Conservation (phyloP, 2,329 filamentous ascomycete species). For the Arthrobotrys conoides region DNA sequence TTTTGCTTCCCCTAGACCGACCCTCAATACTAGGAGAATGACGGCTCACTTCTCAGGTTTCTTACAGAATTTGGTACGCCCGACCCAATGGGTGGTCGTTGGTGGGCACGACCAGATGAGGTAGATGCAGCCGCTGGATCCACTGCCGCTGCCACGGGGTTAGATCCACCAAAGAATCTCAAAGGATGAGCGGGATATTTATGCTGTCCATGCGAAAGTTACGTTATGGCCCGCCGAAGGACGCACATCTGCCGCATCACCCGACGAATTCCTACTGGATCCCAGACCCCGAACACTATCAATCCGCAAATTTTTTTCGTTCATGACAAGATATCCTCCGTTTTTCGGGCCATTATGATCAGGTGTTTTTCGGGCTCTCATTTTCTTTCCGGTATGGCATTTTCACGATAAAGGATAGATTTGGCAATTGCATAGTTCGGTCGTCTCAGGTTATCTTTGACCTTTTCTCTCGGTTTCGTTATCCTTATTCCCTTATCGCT, state of each 20-base stretch:
- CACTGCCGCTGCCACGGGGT: slow-evolving; percentile 22
- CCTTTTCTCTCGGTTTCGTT: slow-evolving; percentile 37
- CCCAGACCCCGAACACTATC: slow-evolving; percentile 29
- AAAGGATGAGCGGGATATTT: slow-evolving; percentile 24
- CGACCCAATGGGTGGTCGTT: slow-evolving; percentile 61
- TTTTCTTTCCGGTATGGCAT: slow-evolving; percentile 9
- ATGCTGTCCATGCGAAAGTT: slow-evolving; percentile 22
- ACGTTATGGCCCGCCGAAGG: slow-evolving; percentile 47
- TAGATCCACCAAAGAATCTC: slow-evolving; percentile 28
- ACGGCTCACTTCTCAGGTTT: slow-evolving; percentile 61
- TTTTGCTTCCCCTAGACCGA: slow-evolving; percentile 48
- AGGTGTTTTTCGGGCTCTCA: slow-evolving; percentile 43
- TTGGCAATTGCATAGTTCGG: slow-evolving; percentile 29
- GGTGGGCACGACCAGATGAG: slow-evolving; percentile 61
- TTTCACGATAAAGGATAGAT: slow-evolving; percentile 43
- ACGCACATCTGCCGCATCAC: slow-evolving; percentile 46
- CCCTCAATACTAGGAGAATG: slow-evolving; percentile 38
- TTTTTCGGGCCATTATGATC: slow-evolving; percentile 52
- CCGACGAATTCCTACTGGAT: slow-evolving; percentile 29
- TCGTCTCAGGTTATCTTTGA: slow-evolving; percentile 24
- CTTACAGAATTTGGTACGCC: slow-evolving; percentile 59
- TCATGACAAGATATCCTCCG: slow-evolving; percentile 31
- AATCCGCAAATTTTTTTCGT: slow-evolving; percentile 10
- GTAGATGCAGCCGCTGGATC: slow-evolving; percentile 53
- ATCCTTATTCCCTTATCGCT: slow-evolving; percentile 33